phyloP scores from a whole-genome alignment of 768 basidiomycete species.

The Rhodotorula paludigena region DNA sequence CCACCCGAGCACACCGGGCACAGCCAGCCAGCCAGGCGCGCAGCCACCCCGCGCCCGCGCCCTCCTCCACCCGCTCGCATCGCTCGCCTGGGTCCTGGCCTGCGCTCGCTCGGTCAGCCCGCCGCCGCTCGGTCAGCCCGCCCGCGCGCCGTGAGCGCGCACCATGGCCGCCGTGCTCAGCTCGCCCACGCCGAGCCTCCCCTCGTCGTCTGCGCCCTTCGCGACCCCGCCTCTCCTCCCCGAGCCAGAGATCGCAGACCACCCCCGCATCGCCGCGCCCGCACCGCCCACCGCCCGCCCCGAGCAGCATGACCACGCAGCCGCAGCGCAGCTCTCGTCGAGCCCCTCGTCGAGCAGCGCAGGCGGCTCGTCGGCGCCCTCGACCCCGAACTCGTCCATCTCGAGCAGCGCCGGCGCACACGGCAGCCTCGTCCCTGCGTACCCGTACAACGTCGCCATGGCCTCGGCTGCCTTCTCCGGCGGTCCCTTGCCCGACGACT shows the following conservation, averaged over 20 bases:
- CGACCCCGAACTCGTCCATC: slow-evolving; percentile 9
- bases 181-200: slow-evolving; percentile 21
- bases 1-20: too few species aligned
- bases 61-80: too few species aligned
- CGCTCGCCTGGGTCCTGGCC: too few species aligned
- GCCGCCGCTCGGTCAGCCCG: background rate
- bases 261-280: background rate
- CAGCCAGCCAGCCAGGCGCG: too few species aligned
- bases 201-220: background rate
- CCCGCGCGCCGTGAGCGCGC: too few species aligned
- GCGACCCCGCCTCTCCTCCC: slow-evolving; percentile 26
- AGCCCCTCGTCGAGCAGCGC: background rate
- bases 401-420: background rate
- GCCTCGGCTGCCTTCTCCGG: slow-evolving; percentile 47
- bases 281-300: background rate
- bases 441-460: slow-evolving; percentile 40
- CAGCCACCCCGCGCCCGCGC: too few species aligned
- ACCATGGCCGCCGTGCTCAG: slow-evolving; percentile 21
- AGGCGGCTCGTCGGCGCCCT: background rate
- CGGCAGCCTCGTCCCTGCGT: slow-evolving; percentile 35
- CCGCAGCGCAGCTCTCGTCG: background rate
- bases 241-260: slow-evolving; percentile 2
- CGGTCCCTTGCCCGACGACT: slow-evolving; percentile 51
- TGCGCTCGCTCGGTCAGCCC: background rate
- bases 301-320: background rate